Evolutionary conservation across 768 basidiomycete species (phyloP), one percentile per base, ranked within the genome.

Genomic region (Tephrocybe sp.): DNA sequence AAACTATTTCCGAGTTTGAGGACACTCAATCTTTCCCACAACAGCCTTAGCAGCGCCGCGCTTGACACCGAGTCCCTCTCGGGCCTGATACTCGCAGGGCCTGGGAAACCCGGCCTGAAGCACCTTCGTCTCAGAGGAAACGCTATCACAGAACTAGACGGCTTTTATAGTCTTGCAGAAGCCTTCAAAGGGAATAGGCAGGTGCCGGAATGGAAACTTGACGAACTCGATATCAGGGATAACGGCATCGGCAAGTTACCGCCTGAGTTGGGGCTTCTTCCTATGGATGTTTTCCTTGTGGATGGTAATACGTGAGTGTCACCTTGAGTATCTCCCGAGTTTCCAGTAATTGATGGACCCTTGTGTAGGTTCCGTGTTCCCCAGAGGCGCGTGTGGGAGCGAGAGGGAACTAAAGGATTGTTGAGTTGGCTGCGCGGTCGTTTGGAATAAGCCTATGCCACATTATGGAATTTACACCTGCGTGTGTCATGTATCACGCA

Each of bases 381-480:
- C 0, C 82, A 84, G 51, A 74, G 90, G 54, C 75, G 85, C 17
- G 84, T 93, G 9, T 93, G 90, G 90, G 91, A 92, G 64, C 74
- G 89, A 40, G 90, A 92, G 61, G 90, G 89, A 1, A 91, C 89
- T 16, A 90, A 87, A 58, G 89, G 90, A 2, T 60, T 92, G 48
- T 60, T 91, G 70, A 84, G 78, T 52, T 92, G 89, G 89, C 64
- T 92, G 60, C 75, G 85, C 46, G 87, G 85, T 14, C 75, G 89
- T 54, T 77, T 91, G 40, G 87, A 89, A 56, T 83, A 60, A 40
- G 36, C 26, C 46, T 22, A 10, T 30, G 16, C 10, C 22, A 20
- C 14, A 35, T 26, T n/a, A n/a, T n/a, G n/a, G n/a, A n/a, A n/a
- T n/a, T n/a, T n/a, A n/a, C n/a, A n/a, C n/a, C n/a, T n/a, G n/a